Base-by-base conservation (phyloP, 2,329 filamentous ascomycete genomes). In the Penicillium nordicum region DNA sequence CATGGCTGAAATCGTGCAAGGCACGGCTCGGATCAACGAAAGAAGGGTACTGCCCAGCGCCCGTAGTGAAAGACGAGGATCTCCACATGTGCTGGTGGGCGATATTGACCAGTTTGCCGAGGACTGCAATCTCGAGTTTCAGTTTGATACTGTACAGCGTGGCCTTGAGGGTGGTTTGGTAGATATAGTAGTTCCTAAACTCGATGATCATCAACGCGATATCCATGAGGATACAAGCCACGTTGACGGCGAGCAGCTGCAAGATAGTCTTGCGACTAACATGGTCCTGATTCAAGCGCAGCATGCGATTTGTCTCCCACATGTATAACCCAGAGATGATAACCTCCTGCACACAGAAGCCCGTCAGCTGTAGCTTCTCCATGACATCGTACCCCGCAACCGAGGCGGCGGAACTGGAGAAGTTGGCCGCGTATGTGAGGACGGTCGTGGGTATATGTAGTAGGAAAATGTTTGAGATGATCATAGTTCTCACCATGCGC, bases 121-220 rank as follows among this genome's bases (percentile, higher is more conserved):
- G 69, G 23, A 85, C 78, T 29, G 80, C 78, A 57, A 80, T 78
- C 64, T 85, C 83, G 21, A 83, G 75, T 55, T 82, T 81, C 37
- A 82, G 70, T 71, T 69, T 69, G 43, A 69, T 60, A 29, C 66
- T 69, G 58, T 69, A 69, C 3, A 69, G 51, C 2, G 64, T 71
- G 6, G 71, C 70, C 53, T 78, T 78, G 57, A 73, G 70, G 21
- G 69, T 71, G 1, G 70, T 72, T 51, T 78, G 74, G 50, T 75
- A 67, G 40, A 70, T 66, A 38, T 73, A 74, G 34, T 78, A 71
- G 38, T 73, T 67, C 48, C 70, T 72, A 60, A 76, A 76, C 46
- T 74, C 66, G 25, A 76, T 61, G 27, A 69, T 67, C 36, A 81
- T 63, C 37, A 78, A 40, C 3, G 73, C 73, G 60, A 77, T 72